phyloP scores from a whole-genome alignment of 352 stramenopile genomes.

The Aphanomyces euteiches region DNA sequence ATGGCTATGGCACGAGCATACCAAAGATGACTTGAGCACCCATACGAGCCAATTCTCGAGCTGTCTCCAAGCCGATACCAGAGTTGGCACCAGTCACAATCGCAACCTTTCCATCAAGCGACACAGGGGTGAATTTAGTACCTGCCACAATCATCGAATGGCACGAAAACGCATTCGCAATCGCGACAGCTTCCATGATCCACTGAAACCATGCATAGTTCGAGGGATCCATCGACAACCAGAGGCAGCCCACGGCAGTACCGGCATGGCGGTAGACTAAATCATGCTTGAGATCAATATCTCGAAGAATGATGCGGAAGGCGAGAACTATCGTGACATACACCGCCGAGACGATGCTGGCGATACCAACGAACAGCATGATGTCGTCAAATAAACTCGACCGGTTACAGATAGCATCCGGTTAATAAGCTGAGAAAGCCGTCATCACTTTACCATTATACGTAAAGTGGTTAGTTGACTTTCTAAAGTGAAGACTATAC shows the following conservation, averaged over 20 bases:
- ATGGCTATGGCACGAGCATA: background rate
- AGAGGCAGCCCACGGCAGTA: slow-evolving; percentile 2
- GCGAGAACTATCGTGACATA: slow-evolving; percentile 16
- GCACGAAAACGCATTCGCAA: slow-evolving; percentile 16
- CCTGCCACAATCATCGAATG: slow-evolving; percentile 22
- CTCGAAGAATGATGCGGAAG: slow-evolving; percentile 13
- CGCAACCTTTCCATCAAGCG: slow-evolving; percentile 49
- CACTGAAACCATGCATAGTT: background rate
- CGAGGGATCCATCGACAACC: background rate
- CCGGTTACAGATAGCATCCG: too few species aligned
- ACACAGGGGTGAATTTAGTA: slow-evolving; percentile 9
- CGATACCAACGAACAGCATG: background rate
- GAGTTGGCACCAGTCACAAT: slow-evolving; percentile 84
- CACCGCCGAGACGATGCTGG: background rate
- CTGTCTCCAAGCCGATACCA: slow-evolving; percentile 79
- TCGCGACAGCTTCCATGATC: slow-evolving; percentile 11
- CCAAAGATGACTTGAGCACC: slow-evolving; percentile 58
- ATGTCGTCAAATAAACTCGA: too few species aligned
- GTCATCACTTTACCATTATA: too few species aligned
- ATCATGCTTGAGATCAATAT: slow-evolving; percentile 14
- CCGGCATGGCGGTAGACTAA: slow-evolving; percentile 17
- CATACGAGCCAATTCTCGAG: slow-evolving; percentile 51
- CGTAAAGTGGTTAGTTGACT: too few species aligned
- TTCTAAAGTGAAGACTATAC: too few species aligned
- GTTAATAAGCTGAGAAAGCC: too few species aligned